Conservation (phyloP, 176 grass and related monocot genomes). For the Raddia distichophylla region DNA sequence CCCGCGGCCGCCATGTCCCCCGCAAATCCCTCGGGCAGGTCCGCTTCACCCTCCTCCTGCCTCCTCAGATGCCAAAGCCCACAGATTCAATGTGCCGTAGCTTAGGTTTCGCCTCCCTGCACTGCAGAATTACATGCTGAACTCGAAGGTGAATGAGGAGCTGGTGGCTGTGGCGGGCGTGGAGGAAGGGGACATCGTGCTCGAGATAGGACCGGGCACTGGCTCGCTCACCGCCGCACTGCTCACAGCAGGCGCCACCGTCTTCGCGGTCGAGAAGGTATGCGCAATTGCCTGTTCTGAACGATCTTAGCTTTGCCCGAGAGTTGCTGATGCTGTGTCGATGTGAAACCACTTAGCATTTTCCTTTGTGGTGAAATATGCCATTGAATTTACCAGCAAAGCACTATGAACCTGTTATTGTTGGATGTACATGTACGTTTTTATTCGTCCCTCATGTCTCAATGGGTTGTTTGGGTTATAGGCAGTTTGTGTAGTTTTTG, state of each 20-base stretch:
- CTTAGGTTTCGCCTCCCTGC: neutral
- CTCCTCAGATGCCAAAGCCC: neutral
- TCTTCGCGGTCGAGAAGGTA: slow-evolving; percentile 91
- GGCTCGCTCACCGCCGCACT: slow-evolving; percentile 80
- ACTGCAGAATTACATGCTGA: slow-evolving; percentile 89
- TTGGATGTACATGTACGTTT: neutral
- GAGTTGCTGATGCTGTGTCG: neutral
- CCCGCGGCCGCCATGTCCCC: slow-evolving; percentile 68
- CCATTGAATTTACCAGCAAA: neutral
- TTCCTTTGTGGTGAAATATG: neutral
- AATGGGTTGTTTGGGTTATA: neutral
- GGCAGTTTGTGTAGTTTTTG: neutral
- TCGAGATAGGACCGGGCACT: slow-evolving; percentile 89
- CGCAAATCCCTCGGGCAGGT: slow-evolving; percentile 96
- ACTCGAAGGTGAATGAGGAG: slow-evolving; percentile 75
- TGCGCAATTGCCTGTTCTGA: neutral
- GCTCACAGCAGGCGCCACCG: slow-evolving; percentile 66
- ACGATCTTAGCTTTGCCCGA: neutral
- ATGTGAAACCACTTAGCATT: neutral
- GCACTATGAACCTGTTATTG: neutral
- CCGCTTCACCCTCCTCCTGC: neutral
- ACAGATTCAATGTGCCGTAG: too few relatives aligned
- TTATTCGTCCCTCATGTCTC: neutral
- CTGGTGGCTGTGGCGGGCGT: slow-evolving; percentile 62
- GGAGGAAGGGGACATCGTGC: slow-evolving; percentile 75